Percentiles rank a stretch among this genome's conserved stretches.
Conservation (phyloP, 2,329 filamentous ascomycete genomes). For the Fusarium udum region DNA sequence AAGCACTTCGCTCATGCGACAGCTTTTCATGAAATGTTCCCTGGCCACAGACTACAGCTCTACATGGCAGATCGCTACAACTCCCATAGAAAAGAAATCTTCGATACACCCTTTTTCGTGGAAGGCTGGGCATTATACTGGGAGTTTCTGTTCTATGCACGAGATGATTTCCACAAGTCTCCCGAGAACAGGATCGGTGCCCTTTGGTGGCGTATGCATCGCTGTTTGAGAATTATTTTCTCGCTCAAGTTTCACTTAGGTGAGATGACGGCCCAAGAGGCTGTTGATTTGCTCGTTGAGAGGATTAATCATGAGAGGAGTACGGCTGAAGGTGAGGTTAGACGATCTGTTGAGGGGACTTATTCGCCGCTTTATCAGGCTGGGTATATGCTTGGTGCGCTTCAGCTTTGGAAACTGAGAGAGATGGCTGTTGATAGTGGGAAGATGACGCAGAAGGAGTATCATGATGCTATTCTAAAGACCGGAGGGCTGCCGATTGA, state of each 20-base stretch:
- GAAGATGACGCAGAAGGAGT: conserved; percentile 22
- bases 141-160: conserved; percentile 27
- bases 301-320: conserved; percentile 24
- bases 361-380: conserved; percentile 31
- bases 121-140: conserved; percentile 33
- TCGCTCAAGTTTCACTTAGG: conserved; percentile 25
- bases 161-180: conserved; percentile 26
- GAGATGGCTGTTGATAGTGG: conserved; percentile 22
- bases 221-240: conserved; percentile 19
- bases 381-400: conserved; percentile 25
- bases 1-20: conserved; percentile 26
- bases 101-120: conserved; percentile 27
- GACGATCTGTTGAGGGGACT: conserved; percentile 24
- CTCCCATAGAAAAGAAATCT: conserved; percentile 23
- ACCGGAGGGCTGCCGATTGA: conserved; percentile 25
- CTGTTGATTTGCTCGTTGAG: conserved; percentile 14
- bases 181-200: conserved; percentile 28
- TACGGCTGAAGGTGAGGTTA: conserved; percentile 24
- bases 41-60: conserved; percentile 17
- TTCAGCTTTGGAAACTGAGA: conserved; percentile 27
- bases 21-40: conserved; percentile 31
- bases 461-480: conserved; percentile 28
- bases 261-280: conserved; percentile 31
- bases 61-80: conserved; percentile 33
- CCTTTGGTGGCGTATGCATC: conserved; percentile 34